Percentiles rank a stretch among this genome's conserved stretches.
Evolutionary conservation across 176 grass and related monocot species (phyloP).

Genomic region (Chloris gayana): DNA sequence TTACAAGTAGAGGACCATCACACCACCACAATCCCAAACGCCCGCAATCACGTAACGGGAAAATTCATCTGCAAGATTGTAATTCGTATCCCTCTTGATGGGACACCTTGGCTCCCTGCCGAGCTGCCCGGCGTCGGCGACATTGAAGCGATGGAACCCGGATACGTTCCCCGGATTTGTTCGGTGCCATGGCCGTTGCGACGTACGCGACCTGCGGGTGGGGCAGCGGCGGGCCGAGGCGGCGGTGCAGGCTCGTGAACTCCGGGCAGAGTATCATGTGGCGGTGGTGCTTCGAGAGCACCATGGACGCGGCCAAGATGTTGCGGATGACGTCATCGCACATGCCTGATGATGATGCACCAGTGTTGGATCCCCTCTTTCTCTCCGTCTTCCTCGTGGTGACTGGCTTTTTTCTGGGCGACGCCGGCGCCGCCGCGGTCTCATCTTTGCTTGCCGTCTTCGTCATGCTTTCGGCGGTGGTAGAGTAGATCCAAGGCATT

Average conservation of each 20-base stretch:
- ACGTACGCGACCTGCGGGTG: not conserved
- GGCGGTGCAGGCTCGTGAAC: not conserved
- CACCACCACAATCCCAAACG: conserved; percentile 3
- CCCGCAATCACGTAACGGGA: too few species aligned
- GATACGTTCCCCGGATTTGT: not conserved
- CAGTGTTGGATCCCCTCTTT: too few species aligned
- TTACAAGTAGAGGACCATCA: not conserved
- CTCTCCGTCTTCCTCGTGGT: not conserved
- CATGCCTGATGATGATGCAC: not conserved
- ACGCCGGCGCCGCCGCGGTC: too few species aligned
- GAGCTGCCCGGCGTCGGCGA: not conserved
- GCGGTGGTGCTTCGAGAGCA: not conserved
- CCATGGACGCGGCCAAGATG: conserved; percentile 15
- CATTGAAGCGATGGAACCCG: not conserved
- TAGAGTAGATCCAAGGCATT: too few species aligned
- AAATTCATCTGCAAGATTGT: too few species aligned
- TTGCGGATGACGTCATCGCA: conserved; percentile 4
- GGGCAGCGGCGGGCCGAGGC: conserved; percentile 13
- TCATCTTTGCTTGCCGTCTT: too few species aligned
- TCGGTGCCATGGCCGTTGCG: not conserved
- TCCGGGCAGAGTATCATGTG: not conserved
- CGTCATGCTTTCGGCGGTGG: too few species aligned
- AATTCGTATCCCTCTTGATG: too few species aligned
- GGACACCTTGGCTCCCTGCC: not conserved
- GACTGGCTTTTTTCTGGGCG: too few species aligned